Evolutionary conservation across 2,329 filamentous ascomycete genomes (phyloP).

Genomic region (Graphium sp.): DNA sequence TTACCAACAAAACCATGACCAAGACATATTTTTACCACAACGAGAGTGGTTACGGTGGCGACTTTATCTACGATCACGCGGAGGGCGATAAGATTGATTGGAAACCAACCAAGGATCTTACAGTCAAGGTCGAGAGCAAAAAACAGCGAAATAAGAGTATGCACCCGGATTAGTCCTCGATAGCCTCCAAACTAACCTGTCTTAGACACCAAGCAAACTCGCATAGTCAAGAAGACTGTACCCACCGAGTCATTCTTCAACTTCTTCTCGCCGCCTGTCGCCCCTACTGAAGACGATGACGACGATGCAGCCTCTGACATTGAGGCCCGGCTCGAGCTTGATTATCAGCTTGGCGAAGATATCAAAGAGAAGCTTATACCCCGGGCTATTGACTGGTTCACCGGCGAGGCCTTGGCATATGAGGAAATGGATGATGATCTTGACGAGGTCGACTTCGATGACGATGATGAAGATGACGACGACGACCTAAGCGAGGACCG

Average conservation of each 20-base stretch:
- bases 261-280: slow-evolving; percentile 92
- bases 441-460: slow-evolving; percentile 75
- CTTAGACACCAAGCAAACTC: slow-evolving; percentile 93
- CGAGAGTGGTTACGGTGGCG: slow-evolving; percentile 94
- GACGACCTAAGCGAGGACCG: slow-evolving; percentile 72
- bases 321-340: slow-evolving; percentile 91
- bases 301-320: slow-evolving; percentile 75
- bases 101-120: slow-evolving; percentile 86
- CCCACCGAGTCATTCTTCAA: slow-evolving; percentile 98
- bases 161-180: slow-evolving; percentile 9
- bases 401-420: slow-evolving; percentile 89
- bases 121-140: slow-evolving; percentile 92
- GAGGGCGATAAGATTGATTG: slow-evolving; percentile 97
- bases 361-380: slow-evolving; percentile 99
- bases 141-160: slow-evolving; percentile 99
- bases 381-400: slow-evolving; percentile 98
- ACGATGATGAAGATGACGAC: slow-evolving; percentile 84
- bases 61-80: slow-evolving; percentile 99
- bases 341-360: slow-evolving; percentile 97
- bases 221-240: slow-evolving; percentile 97
- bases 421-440: slow-evolving; percentile 83
- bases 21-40: slow-evolving; percentile 99
- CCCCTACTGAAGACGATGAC: slow-evolving; percentile 51
- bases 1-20: slow-evolving; percentile 90
- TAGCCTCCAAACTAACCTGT: slow-evolving; percentile 1